phyloP scores from a whole-genome alignment of 2,329 filamentous ascomycete genomes.

The Sphaerulina musiva region DNA sequence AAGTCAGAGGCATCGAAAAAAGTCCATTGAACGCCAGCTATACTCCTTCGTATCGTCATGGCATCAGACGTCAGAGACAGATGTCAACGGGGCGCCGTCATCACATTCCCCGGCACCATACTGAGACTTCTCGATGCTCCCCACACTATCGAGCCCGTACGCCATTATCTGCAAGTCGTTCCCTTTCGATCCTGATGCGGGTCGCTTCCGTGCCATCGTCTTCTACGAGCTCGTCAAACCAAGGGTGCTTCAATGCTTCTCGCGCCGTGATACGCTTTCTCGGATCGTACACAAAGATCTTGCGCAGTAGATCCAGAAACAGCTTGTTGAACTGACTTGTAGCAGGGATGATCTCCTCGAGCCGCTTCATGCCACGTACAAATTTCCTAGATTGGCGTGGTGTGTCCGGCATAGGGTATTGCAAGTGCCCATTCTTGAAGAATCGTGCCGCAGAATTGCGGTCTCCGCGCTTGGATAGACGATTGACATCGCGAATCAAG shows the following conservation, averaged over 20 bases:
- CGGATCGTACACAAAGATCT: slow-evolving; percentile 62
- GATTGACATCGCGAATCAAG: slow-evolving; percentile 32
- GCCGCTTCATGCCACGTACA: slow-evolving; percentile 59
- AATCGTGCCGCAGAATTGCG: slow-evolving; percentile 27
- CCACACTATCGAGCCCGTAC: slow-evolving; percentile 11
- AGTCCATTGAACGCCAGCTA: neutral
- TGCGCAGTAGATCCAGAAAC: slow-evolving; percentile 56
- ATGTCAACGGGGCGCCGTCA: neutral
- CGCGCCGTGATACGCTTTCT: slow-evolving; percentile 59
- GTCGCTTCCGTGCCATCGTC: slow-evolving; percentile 61
- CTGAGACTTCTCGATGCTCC: neutral
- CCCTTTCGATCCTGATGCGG: slow-evolving; percentile 42
- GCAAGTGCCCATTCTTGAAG: slow-evolving; percentile 46
- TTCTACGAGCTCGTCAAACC: slow-evolving; percentile 59
- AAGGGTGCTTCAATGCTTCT: slow-evolving; percentile 58
- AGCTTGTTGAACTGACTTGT: slow-evolving; percentile 53
- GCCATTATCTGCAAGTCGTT: slow-evolving; percentile 21
- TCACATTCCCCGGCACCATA: neutral
- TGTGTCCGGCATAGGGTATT: slow-evolving; percentile 59
- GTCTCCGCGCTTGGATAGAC: slow-evolving; percentile 26
- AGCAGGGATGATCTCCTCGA: slow-evolving; percentile 56
- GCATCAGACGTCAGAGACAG: neutral
- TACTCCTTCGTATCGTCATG: slow-evolving; percentile 8
- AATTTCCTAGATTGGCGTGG: slow-evolving; percentile 59
- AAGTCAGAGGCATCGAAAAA: neutral